Evolutionary conservation across 2,329 filamentous ascomycete species (phyloP).

Genomic region (Zelopaecilomyces penicillatus): DNA sequence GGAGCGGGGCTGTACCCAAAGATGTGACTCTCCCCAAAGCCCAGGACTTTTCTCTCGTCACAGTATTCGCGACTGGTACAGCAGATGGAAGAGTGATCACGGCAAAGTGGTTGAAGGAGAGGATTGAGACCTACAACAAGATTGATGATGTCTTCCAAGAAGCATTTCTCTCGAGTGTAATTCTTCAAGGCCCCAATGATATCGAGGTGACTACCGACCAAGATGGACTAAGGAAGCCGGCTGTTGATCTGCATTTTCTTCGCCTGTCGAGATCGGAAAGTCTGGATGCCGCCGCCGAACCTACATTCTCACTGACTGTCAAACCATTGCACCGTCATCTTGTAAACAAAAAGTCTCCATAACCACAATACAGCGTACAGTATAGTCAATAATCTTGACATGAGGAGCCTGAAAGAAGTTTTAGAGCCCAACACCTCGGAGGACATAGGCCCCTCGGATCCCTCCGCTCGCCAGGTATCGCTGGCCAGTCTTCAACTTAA

Average conservation of each 20-base stretch:
- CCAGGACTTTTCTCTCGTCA: no score
- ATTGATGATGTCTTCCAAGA: neutral
- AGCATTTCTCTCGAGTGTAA: neutral
- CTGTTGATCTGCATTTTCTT: neutral
- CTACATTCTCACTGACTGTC: neutral
- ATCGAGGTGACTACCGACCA: neutral
- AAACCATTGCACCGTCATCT: neutral
- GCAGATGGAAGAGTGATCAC: no score
- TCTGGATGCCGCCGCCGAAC: neutral
- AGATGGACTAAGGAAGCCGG: neutral
- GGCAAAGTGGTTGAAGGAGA: no score
- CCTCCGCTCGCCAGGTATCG: no score
- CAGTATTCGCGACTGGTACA: no score
- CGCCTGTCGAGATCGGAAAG: neutral
- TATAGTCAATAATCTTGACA: neutral
- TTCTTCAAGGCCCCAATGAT: neutral
- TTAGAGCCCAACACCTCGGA: no score
- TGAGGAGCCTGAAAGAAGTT: neutral
- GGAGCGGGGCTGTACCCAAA: no score
- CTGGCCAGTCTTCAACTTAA: no score
- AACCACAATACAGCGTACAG: neutral
- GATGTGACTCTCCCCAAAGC: no score
- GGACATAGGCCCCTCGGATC: no score
- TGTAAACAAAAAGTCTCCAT: neutral
- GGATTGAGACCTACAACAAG: no score